Percentiles rank a stretch among this genome's conserved stretches.
Conservation (phyloP, 2,329 filamentous ascomycete species). For the Allantophomopsis lycopodina region DNA sequence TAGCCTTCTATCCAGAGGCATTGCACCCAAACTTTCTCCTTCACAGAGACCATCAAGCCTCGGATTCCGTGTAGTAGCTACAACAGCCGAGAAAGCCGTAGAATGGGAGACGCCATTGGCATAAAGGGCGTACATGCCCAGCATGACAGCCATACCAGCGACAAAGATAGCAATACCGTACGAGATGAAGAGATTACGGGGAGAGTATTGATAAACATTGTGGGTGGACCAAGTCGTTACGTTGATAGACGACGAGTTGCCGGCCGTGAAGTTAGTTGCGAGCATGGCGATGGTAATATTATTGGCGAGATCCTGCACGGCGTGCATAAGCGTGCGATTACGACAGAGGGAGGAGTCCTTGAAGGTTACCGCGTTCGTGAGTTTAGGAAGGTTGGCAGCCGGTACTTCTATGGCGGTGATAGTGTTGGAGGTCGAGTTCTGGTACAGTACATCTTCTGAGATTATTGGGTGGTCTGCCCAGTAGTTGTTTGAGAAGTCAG, state of each 20-base stretch:
- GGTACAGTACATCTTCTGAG: background rate
- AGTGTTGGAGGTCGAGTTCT: background rate
- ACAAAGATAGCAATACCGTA: background rate
- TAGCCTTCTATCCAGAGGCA: too few species aligned
- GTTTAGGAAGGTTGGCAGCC: background rate
- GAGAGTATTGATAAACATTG: conserved; percentile 2
- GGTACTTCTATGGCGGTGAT: background rate
- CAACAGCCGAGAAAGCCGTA: conserved; percentile 8
- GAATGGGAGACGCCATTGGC: conserved; percentile 7
- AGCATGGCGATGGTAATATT: conserved; percentile 13
- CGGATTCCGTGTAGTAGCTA: conserved; percentile 6
- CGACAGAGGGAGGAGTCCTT: conserved; percentile 4
- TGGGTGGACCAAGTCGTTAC: background rate
- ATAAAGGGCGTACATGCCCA: conserved; percentile 5
- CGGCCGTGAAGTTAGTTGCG: background rate
- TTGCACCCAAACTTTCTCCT: too few species aligned
- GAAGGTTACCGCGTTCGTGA: background rate
- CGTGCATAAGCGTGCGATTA: conserved; percentile 5
- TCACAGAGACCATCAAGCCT: conserved; percentile 1
- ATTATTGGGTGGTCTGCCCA: background rate
- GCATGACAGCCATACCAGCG: background rate
- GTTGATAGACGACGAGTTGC: background rate
- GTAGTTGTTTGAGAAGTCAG: background rate
- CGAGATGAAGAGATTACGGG: background rate
- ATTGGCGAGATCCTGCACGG: conserved; percentile 9